phyloP scores from a whole-genome alignment of 2,329 filamentous ascomycete genomes.

The Talaromyces atroroseus region DNA sequence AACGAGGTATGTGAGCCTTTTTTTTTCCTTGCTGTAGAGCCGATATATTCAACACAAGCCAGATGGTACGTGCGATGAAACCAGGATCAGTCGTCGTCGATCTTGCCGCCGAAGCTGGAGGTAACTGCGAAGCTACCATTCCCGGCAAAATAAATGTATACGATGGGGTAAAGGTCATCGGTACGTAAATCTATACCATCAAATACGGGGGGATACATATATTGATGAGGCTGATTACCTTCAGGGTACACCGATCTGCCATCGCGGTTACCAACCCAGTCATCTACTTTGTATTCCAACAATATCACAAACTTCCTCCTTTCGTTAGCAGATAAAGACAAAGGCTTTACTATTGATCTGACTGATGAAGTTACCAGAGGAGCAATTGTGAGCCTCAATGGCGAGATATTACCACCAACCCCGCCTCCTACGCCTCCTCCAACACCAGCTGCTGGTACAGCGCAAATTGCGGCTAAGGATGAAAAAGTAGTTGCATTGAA shows the following conservation, averaged over 20 bases:
- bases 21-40: background rate
- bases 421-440: constrained; percentile 62
- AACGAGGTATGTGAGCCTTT: constrained; percentile 46
- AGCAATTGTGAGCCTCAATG: constrained; percentile 74
- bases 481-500: constrained; percentile 63
- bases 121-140: constrained; percentile 78
- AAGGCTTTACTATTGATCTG: constrained; percentile 73
- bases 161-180: constrained; percentile 78
- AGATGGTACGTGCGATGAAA: constrained; percentile 79
- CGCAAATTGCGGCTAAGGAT: constrained; percentile 44
- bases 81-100: constrained; percentile 85
- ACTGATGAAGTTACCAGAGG: constrained; percentile 81
- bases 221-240: background rate
- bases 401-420: constrained; percentile 68
- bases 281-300: constrained; percentile 86
- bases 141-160: constrained; percentile 65
- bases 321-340: constrained; percentile 72
- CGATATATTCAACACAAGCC: constrained; percentile 10
- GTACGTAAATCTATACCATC: constrained; percentile 40
- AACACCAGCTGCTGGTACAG: constrained; percentile 45
- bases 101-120: constrained; percentile 78
- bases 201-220: background rate
- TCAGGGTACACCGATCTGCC: constrained; percentile 81
- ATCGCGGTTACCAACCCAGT: constrained; percentile 79
- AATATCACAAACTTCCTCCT: constrained; percentile 86